Conservation (phyloP, 1,284 basidiomycete genomes). For the Kwoniella shivajii region DNA sequence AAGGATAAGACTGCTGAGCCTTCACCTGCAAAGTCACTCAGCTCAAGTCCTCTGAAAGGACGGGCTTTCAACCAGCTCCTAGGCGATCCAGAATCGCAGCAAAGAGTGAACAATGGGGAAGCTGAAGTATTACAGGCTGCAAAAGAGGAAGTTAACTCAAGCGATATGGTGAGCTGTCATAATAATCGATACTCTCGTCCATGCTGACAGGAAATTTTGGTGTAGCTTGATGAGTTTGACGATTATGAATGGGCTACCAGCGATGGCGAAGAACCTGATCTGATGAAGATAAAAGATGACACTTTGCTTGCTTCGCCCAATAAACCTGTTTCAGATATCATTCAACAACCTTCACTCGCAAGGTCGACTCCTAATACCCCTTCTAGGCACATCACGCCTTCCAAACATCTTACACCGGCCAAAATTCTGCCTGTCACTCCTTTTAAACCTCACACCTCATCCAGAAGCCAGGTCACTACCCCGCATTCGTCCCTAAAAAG, state of each 20-base stretch:
- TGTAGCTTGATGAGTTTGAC: slow-evolving; percentile 20
- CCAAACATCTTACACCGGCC: background rate
- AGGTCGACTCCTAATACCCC: background rate
- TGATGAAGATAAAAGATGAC: background rate
- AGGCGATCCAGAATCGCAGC: background rate
- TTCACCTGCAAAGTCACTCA: slow-evolving; percentile 8
- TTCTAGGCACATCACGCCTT: background rate
- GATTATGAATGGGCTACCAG: slow-evolving; percentile 20
- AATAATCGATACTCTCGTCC: background rate
- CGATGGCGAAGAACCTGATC: background rate
- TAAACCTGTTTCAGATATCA: background rate
- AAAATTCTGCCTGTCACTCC: background rate
- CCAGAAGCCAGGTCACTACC: too few relatives aligned
- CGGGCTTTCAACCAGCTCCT: background rate
- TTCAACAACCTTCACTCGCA: too few relatives aligned
- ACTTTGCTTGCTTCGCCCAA: background rate
- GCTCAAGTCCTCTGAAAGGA: slow-evolving; percentile 6
- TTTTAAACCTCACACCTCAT: background rate
- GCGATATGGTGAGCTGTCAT: background rate
- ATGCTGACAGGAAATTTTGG: background rate
- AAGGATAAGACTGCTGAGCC: background rate
- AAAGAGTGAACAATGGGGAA: background rate
- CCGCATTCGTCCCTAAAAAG: slow-evolving; percentile 4
- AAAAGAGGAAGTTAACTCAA: background rate
- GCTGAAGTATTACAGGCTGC: background rate